phyloP scores from a whole-genome alignment of 2,329 filamentous ascomycete genomes.

The Fusarium siculi region DNA sequence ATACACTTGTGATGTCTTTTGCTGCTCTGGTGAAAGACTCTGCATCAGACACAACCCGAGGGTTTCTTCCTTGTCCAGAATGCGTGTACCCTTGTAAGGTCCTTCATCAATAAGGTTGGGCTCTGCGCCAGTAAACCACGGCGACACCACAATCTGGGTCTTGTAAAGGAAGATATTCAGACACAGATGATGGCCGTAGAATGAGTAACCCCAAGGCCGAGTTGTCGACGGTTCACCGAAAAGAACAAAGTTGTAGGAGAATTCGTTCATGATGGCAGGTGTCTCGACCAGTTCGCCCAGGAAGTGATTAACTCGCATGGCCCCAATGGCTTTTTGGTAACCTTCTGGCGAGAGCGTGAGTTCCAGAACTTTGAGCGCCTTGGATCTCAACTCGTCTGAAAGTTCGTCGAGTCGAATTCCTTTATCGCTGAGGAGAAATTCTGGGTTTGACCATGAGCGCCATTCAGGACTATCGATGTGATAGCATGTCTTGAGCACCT shows the following conservation, averaged over 20 bases:
- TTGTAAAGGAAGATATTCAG: slow-evolving; percentile 75
- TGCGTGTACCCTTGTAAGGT: slow-evolving; percentile 69
- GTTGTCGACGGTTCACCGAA: slow-evolving; percentile 71
- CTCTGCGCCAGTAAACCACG: slow-evolving; percentile 84
- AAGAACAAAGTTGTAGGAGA: slow-evolving; percentile 79
- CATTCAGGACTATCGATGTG: slow-evolving; percentile 77
- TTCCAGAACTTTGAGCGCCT: slow-evolving; percentile 27
- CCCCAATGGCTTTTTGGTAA: slow-evolving; percentile 74
- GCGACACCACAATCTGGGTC: slow-evolving; percentile 73
- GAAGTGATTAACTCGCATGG: slow-evolving; percentile 81
- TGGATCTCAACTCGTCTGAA: background rate
- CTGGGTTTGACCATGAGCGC: slow-evolving; percentile 77
- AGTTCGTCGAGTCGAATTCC: slow-evolving; percentile 76
- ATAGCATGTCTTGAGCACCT: slow-evolving; percentile 43
- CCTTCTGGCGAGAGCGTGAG: slow-evolving; percentile 74
- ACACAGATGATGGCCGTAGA: slow-evolving; percentile 84
- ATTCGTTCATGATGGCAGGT: slow-evolving; percentile 74
- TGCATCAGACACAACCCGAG: slow-evolving; percentile 78
- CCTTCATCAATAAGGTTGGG: slow-evolving; percentile 79
- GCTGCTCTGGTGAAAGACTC: slow-evolving; percentile 57
- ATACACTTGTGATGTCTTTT: slow-evolving; percentile 66
- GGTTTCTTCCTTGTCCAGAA: slow-evolving; percentile 72
- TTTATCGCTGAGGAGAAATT: slow-evolving; percentile 75
- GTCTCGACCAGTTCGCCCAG: slow-evolving; percentile 74
- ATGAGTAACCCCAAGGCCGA: slow-evolving; percentile 75